phyloP scores from a whole-genome alignment of 805 yeast species.

The Yarrowia osloensis region DNA sequence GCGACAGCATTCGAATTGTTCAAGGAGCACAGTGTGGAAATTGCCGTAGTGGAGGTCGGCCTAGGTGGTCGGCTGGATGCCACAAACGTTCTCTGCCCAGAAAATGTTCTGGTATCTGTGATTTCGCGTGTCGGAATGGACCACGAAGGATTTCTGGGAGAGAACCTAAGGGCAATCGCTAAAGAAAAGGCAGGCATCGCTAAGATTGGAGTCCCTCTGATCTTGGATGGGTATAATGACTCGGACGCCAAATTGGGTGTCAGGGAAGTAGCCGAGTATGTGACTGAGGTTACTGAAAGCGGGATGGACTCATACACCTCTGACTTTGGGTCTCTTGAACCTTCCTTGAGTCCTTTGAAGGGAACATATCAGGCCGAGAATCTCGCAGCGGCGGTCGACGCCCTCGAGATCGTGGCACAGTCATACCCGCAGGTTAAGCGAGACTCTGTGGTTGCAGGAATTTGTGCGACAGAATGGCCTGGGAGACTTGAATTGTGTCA shows the following conservation, averaged over 20 bases:
- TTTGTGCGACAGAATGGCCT: constrained; percentile 70
- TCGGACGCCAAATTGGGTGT: constrained; percentile 54
- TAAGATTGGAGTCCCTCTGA: constrained; percentile 59
- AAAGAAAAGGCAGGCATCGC: constrained; percentile 84
- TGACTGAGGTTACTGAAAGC: constrained; percentile 43
- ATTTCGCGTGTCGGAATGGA: constrained; percentile 86
- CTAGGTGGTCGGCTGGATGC: constrained; percentile 89
- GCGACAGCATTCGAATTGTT: constrained; percentile 84
- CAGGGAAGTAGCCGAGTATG: constrained; percentile 42
- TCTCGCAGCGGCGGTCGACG: constrained; percentile 63
- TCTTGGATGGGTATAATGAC: constrained; percentile 70
- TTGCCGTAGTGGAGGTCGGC: constrained; percentile 92
- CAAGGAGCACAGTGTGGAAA: constrained; percentile 55
- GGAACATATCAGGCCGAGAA: constrained; percentile 77
- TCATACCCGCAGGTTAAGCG: constrained; percentile 41
- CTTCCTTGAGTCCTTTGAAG: constrained; percentile 52
- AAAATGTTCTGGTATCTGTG: constrained; percentile 61
- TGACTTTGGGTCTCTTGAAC: neutral
- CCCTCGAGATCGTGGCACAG: constrained; percentile 48
- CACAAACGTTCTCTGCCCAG: constrained; percentile 61
- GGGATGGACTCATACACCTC: neutral
- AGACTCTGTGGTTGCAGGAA: constrained; percentile 43
- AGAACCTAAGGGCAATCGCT: constrained; percentile 66
- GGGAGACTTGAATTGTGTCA: constrained; percentile 69
- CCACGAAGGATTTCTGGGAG: constrained; percentile 77